Evolutionary conservation across 495 filamentous ascomycete species (phyloP).

Genomic region (Physcia stellaris): DNA sequence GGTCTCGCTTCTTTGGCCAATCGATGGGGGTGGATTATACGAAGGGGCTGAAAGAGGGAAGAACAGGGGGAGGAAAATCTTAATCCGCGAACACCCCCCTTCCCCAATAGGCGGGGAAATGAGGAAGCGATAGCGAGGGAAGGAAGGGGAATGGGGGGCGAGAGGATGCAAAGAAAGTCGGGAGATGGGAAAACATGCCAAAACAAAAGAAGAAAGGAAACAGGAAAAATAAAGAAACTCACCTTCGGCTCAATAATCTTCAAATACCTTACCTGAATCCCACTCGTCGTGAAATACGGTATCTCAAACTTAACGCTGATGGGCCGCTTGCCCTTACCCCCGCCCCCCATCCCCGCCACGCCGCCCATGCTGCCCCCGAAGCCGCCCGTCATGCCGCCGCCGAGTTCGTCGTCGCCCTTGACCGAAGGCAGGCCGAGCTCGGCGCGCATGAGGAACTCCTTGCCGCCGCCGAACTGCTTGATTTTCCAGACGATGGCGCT

Average conservation of each 20-base stretch:
- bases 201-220: not conserved
- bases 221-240: constrained; percentile 18
- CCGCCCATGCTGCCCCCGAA: constrained; percentile 90
- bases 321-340: constrained; percentile 80
- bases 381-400: constrained; percentile 90
- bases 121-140: not conserved
- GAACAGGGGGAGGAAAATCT: too few relatives aligned
- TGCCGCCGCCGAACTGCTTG: constrained; percentile 96
- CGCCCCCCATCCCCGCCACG: constrained; percentile 37
- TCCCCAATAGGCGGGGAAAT: not conserved
- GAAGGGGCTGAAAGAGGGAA: too few relatives aligned
- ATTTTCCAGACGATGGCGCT: constrained; percentile 99
- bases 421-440: constrained; percentile 91
- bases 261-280: constrained; percentile 94
- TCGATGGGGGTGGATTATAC: too few relatives aligned
- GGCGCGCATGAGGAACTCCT: constrained; percentile 99
- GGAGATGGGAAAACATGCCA: not conserved
- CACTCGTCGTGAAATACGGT: constrained; percentile 97
- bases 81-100: too few relatives aligned
- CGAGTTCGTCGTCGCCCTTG: constrained; percentile 89
- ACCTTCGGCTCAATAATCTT: constrained; percentile 99
- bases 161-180: not conserved
- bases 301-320: constrained; percentile 99
- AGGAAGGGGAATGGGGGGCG: not conserved
- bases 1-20: too few relatives aligned